Conservation (phyloP, 306 rosid genomes). For the Gastrolobium bilobum region DNA sequence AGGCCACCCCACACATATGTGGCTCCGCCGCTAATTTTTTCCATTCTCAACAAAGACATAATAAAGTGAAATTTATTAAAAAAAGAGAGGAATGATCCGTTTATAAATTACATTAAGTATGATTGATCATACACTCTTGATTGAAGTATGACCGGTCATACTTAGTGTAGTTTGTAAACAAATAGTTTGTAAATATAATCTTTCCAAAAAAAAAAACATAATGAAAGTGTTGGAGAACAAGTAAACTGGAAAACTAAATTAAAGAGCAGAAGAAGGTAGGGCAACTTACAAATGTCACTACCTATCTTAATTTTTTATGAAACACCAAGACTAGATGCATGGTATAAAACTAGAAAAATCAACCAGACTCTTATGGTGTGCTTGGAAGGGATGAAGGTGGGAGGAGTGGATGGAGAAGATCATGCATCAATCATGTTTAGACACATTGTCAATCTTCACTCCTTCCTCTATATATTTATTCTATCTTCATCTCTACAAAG, state of each 20-base stretch:
- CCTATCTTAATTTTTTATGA: neutral
- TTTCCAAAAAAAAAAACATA: neutral
- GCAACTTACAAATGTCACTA: constrained; percentile 8
- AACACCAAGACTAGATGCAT: constrained; percentile 17
- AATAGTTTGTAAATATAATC: too few relatives aligned
- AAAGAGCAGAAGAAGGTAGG: constrained; percentile 1
- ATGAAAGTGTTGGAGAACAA: neutral
- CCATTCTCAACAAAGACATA: too few relatives aligned
- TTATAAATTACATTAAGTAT: too few relatives aligned
- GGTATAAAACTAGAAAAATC: constrained; percentile 16
- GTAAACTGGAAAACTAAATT: neutral
- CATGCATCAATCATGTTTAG: neutral
- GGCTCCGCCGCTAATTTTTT: too few relatives aligned
- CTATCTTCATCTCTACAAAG: constrained; percentile 47
- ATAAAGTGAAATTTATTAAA: too few relatives aligned
- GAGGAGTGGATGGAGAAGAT: constrained; percentile 29
- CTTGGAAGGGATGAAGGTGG: constrained; percentile 49
- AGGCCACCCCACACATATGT: too few relatives aligned
- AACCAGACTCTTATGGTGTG: constrained; percentile 40
- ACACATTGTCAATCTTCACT: constrained; percentile 32
- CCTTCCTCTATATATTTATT: constrained; percentile 9
- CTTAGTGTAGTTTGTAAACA: too few relatives aligned
- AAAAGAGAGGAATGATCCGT: too few relatives aligned
- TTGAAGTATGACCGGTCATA: too few relatives aligned
- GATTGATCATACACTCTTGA: too few relatives aligned